These are phyloP conservation scores for Colletotrichum falcatum DNA, from an alignment of 2,329 filamentous ascomycete genomes.

Conservation along the genomic window DNA sequence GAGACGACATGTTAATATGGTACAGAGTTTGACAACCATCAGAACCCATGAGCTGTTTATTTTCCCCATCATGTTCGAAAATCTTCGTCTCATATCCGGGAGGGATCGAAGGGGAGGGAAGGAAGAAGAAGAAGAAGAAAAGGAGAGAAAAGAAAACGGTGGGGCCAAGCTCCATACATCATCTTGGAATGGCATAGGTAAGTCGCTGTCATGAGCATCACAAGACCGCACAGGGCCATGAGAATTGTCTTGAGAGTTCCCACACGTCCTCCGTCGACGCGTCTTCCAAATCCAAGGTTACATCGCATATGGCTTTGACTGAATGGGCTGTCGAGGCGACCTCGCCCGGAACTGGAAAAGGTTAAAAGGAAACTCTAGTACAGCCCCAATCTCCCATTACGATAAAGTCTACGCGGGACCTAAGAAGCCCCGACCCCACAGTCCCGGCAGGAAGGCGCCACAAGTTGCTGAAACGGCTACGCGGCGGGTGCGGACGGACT, in stretches of 20 bases:
- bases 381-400: conserved; percentile 24
- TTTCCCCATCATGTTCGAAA: conserved; percentile 33
- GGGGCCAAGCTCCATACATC: neutral
- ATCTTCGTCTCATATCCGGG: conserved; percentile 20
- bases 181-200: neutral
- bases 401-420: conserved; percentile 15
- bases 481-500: neutral
- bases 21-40: neutral
- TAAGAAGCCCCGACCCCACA: neutral
- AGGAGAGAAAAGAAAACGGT: neutral
- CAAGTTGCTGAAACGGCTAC: conserved; percentile 27
- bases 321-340: neutral
- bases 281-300: conserved; percentile 21
- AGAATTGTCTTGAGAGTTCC: neutral
- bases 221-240: neutral
- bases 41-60: neutral
- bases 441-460: conserved; percentile 10
- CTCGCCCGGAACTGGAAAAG: conserved; percentile 10
- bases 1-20: conserved; percentile 25
- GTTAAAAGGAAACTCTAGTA: conserved; percentile 27
- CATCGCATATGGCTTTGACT: conserved; percentile 6
- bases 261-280: neutral
- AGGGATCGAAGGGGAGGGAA: neutral
- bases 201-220: neutral
- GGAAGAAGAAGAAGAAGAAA: neutral